Evolutionary conservation across 148 eudicot genomes (phyloP).

Genomic region (Selenicereus undatus): DNA sequence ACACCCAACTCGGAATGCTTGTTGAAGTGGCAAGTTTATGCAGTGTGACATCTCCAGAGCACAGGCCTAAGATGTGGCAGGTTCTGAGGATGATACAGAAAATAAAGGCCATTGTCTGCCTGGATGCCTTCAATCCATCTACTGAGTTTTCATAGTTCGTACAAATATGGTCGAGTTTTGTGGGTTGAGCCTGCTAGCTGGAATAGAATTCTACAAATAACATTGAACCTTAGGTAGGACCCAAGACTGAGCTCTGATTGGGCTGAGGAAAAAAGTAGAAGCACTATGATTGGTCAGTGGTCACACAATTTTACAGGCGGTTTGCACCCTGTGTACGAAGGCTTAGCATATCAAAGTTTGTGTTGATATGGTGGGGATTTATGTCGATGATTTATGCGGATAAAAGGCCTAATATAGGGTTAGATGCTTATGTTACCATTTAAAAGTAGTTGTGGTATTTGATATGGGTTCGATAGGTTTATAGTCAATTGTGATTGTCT

Average conservation of each 20-base stretch:
- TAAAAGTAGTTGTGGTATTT: too few species aligned
- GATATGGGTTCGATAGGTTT: too few species aligned
- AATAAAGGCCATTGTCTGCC: conserved; percentile 43
- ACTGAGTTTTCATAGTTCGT: conserved; percentile 11
- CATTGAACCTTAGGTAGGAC: neutral
- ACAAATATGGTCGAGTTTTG: neutral
- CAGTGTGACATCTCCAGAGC: conserved; percentile 74
- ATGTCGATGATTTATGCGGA: neutral
- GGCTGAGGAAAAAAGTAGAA: neutral
- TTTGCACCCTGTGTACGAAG: neutral
- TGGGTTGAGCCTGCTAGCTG: neutral
- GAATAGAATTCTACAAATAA: neutral
- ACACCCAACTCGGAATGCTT: conserved; percentile 60
- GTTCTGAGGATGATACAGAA: conserved; percentile 77
- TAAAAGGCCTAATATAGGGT: neutral
- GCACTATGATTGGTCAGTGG: neutral
- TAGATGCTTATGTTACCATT: neutral
- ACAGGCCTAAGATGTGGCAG: conserved; percentile 78
- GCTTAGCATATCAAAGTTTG: neutral
- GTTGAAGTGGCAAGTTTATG: conserved; percentile 70
- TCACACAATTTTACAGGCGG: neutral
- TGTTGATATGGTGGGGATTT: neutral
- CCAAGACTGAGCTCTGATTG: neutral
- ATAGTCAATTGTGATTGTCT: too few species aligned
- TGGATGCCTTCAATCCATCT: conserved; percentile 18